Conservation (phyloP, 139 green algal genomes). For the Picochlorum sp. region DNA sequence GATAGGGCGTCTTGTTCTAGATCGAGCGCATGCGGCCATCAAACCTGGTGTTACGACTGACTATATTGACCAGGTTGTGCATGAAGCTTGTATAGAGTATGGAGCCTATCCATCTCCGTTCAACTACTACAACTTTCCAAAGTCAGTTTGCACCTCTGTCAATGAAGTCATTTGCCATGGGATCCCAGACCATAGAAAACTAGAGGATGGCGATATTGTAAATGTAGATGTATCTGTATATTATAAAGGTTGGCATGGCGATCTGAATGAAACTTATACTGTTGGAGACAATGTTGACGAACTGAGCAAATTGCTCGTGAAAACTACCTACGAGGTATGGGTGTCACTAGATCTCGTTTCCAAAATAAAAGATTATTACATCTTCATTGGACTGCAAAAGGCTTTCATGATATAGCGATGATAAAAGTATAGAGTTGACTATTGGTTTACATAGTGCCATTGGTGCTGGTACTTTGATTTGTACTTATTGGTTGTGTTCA, state of each 20-base stretch:
- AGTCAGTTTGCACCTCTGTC: slow-evolving; percentile 91
- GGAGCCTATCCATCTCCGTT: slow-evolving; percentile 90
- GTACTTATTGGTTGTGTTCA: no score
- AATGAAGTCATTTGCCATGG: slow-evolving; percentile 99
- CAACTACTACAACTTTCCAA: slow-evolving; percentile 80
- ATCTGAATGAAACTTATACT: slow-evolving; percentile 94
- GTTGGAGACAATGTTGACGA: slow-evolving; percentile 68
- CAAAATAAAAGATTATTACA: not conserved
- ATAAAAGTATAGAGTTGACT: no score
- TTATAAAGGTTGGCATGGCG: slow-evolving; percentile 82
- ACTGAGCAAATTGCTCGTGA: slow-evolving; percentile 64
- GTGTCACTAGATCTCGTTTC: no score
- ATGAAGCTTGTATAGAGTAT: slow-evolving; percentile 59
- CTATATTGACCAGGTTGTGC: slow-evolving; percentile 81
- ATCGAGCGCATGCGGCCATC: slow-evolving; percentile 60
- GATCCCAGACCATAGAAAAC: slow-evolving; percentile 82
- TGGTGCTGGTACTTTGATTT: not conserved
- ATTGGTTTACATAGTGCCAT: no score
- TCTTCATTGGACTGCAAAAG: no score
- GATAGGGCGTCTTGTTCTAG: slow-evolving; percentile 62
- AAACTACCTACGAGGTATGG: slow-evolving; percentile 49
- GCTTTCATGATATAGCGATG: no score
- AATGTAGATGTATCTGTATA: slow-evolving; percentile 94
- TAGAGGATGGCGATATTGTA: slow-evolving; percentile 92
- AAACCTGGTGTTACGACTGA: slow-evolving; percentile 82